These are phyloP conservation scores for Babesia gibsoni DNA, from an alignment of 169 alveolate genomes.

Conservation along the genomic window DNA sequence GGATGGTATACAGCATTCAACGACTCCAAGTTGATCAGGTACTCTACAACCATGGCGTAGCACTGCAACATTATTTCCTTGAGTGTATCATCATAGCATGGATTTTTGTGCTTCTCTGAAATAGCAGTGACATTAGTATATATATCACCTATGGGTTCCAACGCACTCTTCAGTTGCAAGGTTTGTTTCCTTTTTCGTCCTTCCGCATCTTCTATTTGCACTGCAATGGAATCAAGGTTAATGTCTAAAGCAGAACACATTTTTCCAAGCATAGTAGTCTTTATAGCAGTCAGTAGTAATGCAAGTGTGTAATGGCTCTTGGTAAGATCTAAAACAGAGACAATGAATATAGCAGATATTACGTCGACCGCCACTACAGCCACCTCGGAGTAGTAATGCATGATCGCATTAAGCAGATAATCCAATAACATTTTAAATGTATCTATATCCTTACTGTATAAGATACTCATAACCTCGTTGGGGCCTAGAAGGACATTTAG, in stretches of 20 bases:
- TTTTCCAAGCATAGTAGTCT: conserved; percentile 27
- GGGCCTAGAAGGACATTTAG: conserved; percentile 13
- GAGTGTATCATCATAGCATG: conserved; percentile 18
- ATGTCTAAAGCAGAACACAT: conserved; percentile 28
- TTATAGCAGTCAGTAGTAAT: conserved; percentile 1
- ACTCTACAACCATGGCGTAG: conserved; percentile 28
- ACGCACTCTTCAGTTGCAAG: conserved; percentile 10
- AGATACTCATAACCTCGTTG: conserved; percentile 12
- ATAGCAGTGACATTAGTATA: conserved; percentile 25
- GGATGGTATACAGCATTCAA: conserved; percentile 13
- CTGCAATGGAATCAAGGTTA: background rate
- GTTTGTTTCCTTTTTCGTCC: background rate
- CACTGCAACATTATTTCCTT: conserved; percentile 17
- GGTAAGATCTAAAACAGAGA: conserved; percentile 13
- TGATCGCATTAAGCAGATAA: conserved; percentile 26
- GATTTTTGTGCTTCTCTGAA: background rate
- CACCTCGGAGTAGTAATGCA: conserved; percentile 33
- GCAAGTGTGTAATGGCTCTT: conserved; percentile 2
- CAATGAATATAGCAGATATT: conserved; percentile 31
- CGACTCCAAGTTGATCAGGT: conserved; percentile 12
- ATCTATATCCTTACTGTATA: conserved; percentile 21
- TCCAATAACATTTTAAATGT: conserved; percentile 7
- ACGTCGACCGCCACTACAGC: conserved; percentile 21
- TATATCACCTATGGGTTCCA: conserved; percentile 1
- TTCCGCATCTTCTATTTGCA: conserved; percentile 9